Conservation (phyloP, 495 filamentous ascomycete genomes). For the Hypomontagnella monticulosa region DNA sequence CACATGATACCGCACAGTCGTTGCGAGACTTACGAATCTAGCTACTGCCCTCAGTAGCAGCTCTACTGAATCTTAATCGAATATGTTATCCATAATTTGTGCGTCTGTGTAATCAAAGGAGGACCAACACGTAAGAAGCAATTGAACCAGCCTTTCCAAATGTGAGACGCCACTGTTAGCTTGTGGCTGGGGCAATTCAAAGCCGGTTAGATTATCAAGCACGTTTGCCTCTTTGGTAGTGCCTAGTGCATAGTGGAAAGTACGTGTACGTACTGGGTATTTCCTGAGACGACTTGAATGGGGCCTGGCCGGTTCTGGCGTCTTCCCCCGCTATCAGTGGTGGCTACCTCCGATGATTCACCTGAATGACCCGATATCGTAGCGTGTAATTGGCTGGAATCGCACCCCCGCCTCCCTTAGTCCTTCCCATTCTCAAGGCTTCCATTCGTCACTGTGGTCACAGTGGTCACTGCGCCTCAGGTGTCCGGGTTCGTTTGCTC, state of each 20-base stretch:
- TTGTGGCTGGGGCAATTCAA: slow-evolving; percentile 15
- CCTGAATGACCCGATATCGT: slow-evolving; percentile 12
- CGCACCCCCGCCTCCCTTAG: slow-evolving; percentile 18
- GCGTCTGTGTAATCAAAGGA: too few relatives aligned
- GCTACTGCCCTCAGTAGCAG: too few relatives aligned
- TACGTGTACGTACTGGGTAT: slow-evolving; percentile 14
- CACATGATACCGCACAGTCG: too few relatives aligned
- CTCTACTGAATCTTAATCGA: too few relatives aligned
- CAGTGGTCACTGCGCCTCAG: slow-evolving; percentile 42
- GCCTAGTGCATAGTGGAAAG: slow-evolving; percentile 8
- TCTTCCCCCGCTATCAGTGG: slow-evolving; percentile 34
- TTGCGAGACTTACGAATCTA: too few relatives aligned
- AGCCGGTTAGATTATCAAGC: slow-evolving; percentile 22
- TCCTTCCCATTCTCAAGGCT: slow-evolving; percentile 43
- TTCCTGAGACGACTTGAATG: slow-evolving; percentile 17
- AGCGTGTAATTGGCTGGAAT: slow-evolving; percentile 33
- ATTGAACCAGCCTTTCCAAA: too few relatives aligned
- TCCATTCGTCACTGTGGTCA: slow-evolving; percentile 29
- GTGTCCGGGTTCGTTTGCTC: slow-evolving; percentile 30
- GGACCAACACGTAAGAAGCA: too few relatives aligned
- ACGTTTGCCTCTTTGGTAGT: slow-evolving; percentile 20
- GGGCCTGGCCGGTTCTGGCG: slow-evolving; percentile 33
- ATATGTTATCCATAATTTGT: too few relatives aligned
- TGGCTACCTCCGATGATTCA: slow-evolving; percentile 44
- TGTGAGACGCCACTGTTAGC: slow-evolving; percentile 9